Percentiles rank a stretch among this genome's conserved stretches.
These are phyloP conservation scores for Populus ilicifolia DNA, from an alignment of 345 rosid genomes.

Conservation along the genomic window DNA sequence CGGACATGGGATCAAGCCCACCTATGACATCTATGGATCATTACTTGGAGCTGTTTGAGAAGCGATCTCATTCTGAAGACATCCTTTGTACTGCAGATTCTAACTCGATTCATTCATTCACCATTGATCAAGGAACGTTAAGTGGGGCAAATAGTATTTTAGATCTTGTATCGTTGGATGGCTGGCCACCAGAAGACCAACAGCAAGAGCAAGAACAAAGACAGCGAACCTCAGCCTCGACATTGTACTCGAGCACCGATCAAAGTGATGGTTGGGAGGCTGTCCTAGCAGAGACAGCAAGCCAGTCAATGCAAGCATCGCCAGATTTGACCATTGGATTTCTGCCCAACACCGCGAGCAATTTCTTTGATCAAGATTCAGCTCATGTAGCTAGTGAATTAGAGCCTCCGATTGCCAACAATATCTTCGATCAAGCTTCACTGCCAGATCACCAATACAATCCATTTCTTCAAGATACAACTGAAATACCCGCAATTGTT, in stretches of 20 bases:
- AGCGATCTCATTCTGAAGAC: constrained; percentile 16
- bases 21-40: neutral
- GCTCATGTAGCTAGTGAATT: neutral
- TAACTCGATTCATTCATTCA: constrained; percentile 28
- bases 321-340: constrained; percentile 2
- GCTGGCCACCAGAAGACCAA: constrained; percentile 27
- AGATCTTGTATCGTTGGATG: constrained; percentile 38
- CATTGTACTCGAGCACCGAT: constrained; percentile 14
- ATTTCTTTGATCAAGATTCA: constrained; percentile 7
- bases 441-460: constrained; percentile 16
- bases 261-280: constrained; percentile 50
- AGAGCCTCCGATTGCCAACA: neutral
- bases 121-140: constrained; percentile 16
- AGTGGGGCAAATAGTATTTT: constrained; percentile 13
- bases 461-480: constrained; percentile 35
- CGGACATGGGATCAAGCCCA: constrained; percentile 28
- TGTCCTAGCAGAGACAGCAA: constrained; percentile 39
- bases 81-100: constrained; percentile 18
- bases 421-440: constrained; percentile 10
- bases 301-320: constrained; percentile 20
- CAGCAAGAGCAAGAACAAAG: neutral
- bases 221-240: constrained; percentile 7
- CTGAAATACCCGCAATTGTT: neutral
- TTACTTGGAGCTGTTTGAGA: constrained; percentile 34
- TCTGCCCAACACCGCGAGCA: neutral